These are phyloP conservation scores for Tympanopsis confertula DNA, from an alignment of 2,329 filamentous ascomycete genomes.

Conservation along the genomic window DNA sequence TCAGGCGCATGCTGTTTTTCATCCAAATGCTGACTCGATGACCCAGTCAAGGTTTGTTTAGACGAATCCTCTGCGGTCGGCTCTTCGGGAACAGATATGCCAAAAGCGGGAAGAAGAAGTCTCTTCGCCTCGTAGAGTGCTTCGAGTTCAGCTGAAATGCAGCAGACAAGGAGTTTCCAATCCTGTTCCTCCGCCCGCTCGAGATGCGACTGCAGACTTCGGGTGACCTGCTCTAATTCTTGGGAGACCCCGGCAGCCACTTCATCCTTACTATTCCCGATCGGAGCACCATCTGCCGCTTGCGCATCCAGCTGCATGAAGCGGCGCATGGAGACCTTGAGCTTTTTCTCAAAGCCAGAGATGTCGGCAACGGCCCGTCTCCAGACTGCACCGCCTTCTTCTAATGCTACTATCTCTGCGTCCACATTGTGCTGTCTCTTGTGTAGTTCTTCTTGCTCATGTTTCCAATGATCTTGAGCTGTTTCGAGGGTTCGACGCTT, in stretches of 20 bases:
- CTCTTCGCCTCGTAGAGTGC: slow-evolving; percentile 15
- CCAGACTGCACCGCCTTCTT: slow-evolving; percentile 47
- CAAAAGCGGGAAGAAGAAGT: background rate
- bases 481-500: slow-evolving; percentile 46
- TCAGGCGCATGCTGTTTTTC: background rate
- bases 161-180: slow-evolving; percentile 51
- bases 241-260: background rate
- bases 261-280: background rate
- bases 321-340: slow-evolving; percentile 17
- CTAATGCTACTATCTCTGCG: slow-evolving; percentile 40
- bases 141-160: slow-evolving; percentile 50
- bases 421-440: slow-evolving; percentile 31
- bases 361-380: slow-evolving; percentile 38
- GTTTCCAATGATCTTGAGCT: slow-evolving; percentile 42
- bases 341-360: slow-evolving; percentile 33
- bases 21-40: no score
- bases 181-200: slow-evolving; percentile 35
- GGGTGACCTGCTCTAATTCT: slow-evolving; percentile 10
- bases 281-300: slow-evolving; percentile 5
- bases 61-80: no score
- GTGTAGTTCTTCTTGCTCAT: slow-evolving; percentile 30
- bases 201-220: slow-evolving; percentile 32
- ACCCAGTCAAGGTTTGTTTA: no score
- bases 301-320: slow-evolving; percentile 13
- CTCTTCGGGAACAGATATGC: no score